Percentiles rank a stretch among this genome's conserved stretches.
phyloP scores from a whole-genome alignment of 1,284 basidiomycete species.

The Moniliella sp. region DNA sequence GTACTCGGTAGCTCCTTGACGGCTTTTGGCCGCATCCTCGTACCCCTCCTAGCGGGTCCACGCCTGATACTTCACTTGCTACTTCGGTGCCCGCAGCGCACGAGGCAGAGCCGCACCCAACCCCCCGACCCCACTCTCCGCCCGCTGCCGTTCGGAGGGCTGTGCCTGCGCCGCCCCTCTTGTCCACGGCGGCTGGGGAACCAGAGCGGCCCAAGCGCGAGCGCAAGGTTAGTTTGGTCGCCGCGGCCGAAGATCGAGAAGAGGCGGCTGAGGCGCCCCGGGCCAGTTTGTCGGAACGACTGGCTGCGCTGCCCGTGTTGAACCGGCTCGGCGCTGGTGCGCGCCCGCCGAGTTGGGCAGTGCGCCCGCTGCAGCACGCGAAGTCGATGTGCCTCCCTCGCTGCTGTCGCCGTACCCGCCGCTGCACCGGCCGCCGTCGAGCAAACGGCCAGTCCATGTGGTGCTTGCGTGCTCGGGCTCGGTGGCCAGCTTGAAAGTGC shows the following conservation, averaged over 20 bases:
- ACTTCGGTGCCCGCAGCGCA: no score
- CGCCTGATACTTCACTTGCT: conserved; percentile 2
- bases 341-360: conserved; percentile 1
- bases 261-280: no score
- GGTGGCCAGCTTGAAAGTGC: conserved; percentile 78
- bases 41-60: conserved; percentile 2
- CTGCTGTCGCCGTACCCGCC: conserved; percentile 16
- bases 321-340: conserved; percentile 8
- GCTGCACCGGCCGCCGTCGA: conserved; percentile 9
- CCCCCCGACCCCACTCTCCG: no score
- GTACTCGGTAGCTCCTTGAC: conserved; percentile 59
- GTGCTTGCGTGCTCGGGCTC: conserved; percentile 71
- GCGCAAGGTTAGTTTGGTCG: no score
- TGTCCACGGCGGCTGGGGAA: no score
- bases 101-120: no score
- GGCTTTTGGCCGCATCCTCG: conserved; percentile 10
- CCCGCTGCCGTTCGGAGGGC: no score
- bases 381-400: conserved; percentile 11
- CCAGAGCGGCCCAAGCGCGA: no score
- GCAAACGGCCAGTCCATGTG: conserved; percentile 39
- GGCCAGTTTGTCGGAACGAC: conserved; percentile 52
- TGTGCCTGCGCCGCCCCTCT: no score
- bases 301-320: conserved; percentile 48
- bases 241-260: no score
- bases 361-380: neutral